A percentile compares a stretch with the other conserved stretches of the same genome.
Evolutionary conservation across 2,329 filamentous ascomycete species (phyloP).

Genomic region (Cyphellophora attinorum): DNA sequence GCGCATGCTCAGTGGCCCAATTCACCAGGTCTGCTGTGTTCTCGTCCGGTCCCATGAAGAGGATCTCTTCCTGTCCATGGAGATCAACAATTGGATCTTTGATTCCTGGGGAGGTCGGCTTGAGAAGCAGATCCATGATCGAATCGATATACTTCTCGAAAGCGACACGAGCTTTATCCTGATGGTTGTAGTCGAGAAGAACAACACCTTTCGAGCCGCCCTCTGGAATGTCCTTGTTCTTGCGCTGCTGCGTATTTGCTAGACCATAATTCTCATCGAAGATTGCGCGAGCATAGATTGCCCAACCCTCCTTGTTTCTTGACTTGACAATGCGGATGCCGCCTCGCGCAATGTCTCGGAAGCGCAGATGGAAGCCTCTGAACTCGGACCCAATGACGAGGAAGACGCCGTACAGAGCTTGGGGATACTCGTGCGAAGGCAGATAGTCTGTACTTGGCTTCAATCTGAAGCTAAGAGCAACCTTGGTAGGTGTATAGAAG

Average conservation of each 20-base stretch:
- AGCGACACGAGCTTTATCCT: constrained; percentile 82
- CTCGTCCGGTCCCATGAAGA: constrained; percentile 98
- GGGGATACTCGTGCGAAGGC: constrained; percentile 83
- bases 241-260: constrained; percentile 95
- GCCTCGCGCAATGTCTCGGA: constrained; percentile 91
- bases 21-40: constrained; percentile 96
- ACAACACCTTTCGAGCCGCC: constrained; percentile 98
- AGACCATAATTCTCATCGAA: constrained; percentile 99
- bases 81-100: constrained; percentile 97
- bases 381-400: constrained; percentile 95
- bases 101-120: constrained; percentile 85
- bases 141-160: constrained; percentile 99
- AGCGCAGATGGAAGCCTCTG: constrained; percentile 91
- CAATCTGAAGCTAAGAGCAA: constrained; percentile 90
- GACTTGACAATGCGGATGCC: constrained; percentile 99
- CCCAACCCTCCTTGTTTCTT: constrained; percentile 87
- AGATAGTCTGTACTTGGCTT: constrained; percentile 68
- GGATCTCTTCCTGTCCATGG: constrained; percentile 87
- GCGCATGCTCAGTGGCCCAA: constrained; percentile 96
- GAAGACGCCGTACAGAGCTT: constrained; percentile 96
- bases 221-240: constrained; percentile 99
- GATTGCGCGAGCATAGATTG: constrained; percentile 89
- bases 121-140: constrained; percentile 87
- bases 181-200: constrained; percentile 83
- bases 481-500: constrained; percentile 95